Conservation (phyloP, 2,329 filamentous ascomycete genomes). For the Fusarium floridanum region DNA sequence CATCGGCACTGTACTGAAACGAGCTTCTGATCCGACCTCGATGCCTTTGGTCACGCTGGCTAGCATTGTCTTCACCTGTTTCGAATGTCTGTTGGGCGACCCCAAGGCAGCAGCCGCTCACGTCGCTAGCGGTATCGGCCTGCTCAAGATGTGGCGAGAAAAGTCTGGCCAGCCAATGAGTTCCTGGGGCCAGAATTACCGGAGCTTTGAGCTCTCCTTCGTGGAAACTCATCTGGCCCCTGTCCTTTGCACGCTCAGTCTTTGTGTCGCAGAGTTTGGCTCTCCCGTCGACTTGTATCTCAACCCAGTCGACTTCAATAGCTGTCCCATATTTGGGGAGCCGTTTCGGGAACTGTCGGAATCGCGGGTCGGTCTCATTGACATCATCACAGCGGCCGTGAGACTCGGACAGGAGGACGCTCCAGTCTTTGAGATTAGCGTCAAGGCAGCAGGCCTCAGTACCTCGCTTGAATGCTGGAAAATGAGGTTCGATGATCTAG, state of each 20-base stretch:
- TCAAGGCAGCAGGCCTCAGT: background rate
- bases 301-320: background rate
- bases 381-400: background rate
- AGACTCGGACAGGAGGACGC: background rate
- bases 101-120: background rate
- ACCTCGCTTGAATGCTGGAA: background rate
- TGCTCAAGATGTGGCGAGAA: constrained; percentile 1
- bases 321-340: background rate
- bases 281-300: background rate
- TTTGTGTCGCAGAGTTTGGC: constrained; percentile 3
- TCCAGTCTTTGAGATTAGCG: background rate
- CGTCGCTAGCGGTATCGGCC: background rate
- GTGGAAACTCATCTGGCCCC: background rate
- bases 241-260: background rate
- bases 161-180: background rate
- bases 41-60: background rate
- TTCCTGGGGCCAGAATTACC: background rate
- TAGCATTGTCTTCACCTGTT: background rate
- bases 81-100: background rate
- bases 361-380: background rate
- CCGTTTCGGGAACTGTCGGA: background rate
- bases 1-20: background rate
- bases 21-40: background rate
- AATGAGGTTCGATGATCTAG: background rate
- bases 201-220: background rate